A percentile compares a stretch with the other conserved stretches of the same genome.
phyloP scores from a whole-genome alignment of 805 yeast genomes.

The Candida loeiensis region DNA sequence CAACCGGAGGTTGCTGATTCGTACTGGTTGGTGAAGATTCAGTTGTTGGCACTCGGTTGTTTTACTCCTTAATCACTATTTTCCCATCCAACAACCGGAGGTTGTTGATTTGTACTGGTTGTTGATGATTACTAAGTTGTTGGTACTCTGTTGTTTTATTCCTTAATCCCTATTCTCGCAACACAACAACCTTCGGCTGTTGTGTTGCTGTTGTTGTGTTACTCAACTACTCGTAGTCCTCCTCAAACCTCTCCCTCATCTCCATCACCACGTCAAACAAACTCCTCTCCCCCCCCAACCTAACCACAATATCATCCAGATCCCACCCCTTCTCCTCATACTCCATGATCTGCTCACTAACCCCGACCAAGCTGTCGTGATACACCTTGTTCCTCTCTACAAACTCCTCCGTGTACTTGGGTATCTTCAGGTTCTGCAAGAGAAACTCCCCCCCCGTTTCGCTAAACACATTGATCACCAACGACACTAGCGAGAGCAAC shows the following conservation, averaged over 20 bases:
- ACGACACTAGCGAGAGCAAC: conserved; percentile 26
- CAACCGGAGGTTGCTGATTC: no score
- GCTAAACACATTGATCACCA: conserved; percentile 27
- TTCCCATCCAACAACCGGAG: no score
- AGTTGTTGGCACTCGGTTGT: no score
- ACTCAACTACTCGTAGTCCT: conserved; percentile 24
- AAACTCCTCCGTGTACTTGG: conserved; percentile 26
- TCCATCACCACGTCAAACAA: conserved; percentile 24
- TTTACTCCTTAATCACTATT: no score
- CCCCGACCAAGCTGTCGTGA: conserved; percentile 18
- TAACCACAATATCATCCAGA: conserved; percentile 33
- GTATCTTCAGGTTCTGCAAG: conserved; percentile 37
- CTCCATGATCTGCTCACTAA: conserved; percentile 23
- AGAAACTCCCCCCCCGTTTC: conserved; percentile 32
- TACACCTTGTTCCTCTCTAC: conserved; percentile 19
- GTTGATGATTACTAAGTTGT: no score
- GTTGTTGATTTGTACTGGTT: no score
- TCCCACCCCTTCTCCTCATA: conserved; percentile 40
- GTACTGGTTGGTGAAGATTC: no score
- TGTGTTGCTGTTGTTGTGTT: no score
- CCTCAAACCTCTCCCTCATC: conserved; percentile 21
- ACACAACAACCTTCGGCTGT: no score
- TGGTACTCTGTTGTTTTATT: no score
- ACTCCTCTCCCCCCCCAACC: conserved; percentile 22
- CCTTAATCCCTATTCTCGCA: no score